Conservation (phyloP, 2,329 filamentous ascomycete genomes). For the Aspergillus neotritici region DNA sequence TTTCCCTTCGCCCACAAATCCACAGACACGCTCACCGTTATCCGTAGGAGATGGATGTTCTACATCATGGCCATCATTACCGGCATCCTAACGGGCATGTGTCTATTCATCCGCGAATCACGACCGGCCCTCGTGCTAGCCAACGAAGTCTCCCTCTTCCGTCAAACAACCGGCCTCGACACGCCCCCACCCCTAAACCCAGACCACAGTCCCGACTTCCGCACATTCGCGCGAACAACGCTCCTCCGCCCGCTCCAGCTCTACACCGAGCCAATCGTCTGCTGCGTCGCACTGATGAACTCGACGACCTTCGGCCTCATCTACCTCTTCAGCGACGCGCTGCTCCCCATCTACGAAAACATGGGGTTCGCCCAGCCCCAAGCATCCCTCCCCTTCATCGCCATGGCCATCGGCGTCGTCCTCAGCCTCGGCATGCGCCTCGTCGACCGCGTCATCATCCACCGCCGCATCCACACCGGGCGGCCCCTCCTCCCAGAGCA, state of each 20-base stretch:
- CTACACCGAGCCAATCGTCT: constrained; percentile 44
- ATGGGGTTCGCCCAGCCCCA: constrained; percentile 30
- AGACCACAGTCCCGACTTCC: constrained; percentile 33
- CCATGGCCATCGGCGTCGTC: constrained; percentile 37
- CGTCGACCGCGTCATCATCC: constrained; percentile 35
- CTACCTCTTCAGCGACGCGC: constrained; percentile 46
- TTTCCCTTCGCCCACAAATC: neutral
- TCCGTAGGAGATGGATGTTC: constrained; percentile 42
- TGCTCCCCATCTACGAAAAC: constrained; percentile 37
- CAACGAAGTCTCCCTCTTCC: constrained; percentile 24
- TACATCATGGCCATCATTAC: constrained; percentile 37
- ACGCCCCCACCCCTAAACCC: constrained; percentile 30
- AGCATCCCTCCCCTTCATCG: constrained; percentile 39
- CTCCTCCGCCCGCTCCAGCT: constrained; percentile 39
- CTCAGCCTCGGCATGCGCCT: constrained; percentile 42
- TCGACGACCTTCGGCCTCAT: constrained; percentile 40
- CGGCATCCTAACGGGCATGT: constrained; percentile 25
- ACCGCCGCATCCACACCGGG: constrained; percentile 13
- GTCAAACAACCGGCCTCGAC: constrained; percentile 18
- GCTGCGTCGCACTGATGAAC: constrained; percentile 38
- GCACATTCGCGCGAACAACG: constrained; percentile 31
- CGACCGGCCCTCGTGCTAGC: constrained; percentile 40
- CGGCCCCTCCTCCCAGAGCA: constrained; percentile 39
- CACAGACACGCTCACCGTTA: too few species aligned
- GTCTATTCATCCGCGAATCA: constrained; percentile 38